These are phyloP conservation scores for Komagataella kurtzmanii DNA, from an alignment of 805 yeast species.

Conservation along the genomic window DNA sequence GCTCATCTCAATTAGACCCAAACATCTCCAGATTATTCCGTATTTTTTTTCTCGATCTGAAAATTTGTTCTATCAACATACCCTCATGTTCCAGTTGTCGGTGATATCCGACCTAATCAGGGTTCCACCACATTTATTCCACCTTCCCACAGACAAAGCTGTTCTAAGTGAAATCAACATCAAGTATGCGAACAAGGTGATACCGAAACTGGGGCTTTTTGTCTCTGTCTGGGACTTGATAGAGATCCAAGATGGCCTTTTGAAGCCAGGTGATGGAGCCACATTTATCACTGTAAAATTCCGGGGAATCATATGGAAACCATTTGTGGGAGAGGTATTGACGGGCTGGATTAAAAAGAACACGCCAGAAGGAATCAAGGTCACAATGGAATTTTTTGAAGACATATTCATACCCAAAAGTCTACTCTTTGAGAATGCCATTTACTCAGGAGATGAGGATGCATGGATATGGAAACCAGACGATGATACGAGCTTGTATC, in stretches of 20 bases:
- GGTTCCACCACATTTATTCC: conserved; percentile 77
- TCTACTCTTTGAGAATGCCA: conserved; percentile 52
- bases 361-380: conserved; percentile 75
- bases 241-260: conserved; percentile 74
- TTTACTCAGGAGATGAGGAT: conserved; percentile 46
- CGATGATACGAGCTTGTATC: conserved; percentile 61
- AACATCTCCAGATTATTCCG: not conserved
- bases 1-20: not conserved
- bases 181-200: conserved; percentile 77
- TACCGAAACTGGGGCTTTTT: conserved; percentile 76
- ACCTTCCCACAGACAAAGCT: conserved; percentile 57
- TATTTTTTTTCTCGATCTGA: not conserved
- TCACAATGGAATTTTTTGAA: conserved; percentile 77
- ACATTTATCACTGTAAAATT: conserved; percentile 64
- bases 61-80: not conserved
- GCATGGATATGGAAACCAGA: conserved; percentile 90
- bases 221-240: conserved; percentile 75
- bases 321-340: conserved; percentile 86
- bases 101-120: conserved; percentile 74
- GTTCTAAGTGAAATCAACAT: conserved; percentile 68
- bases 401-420: conserved; percentile 83
- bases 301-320: conserved; percentile 75
- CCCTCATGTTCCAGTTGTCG: conserved; percentile 70
- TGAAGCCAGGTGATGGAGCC: conserved; percentile 93
- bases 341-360: conserved; percentile 91